Evolutionary conservation across 768 basidiomycete species (phyloP), one percentile per base, ranked within the genome.

Genomic region (Tylopilus vinaceipallidus): DNA sequence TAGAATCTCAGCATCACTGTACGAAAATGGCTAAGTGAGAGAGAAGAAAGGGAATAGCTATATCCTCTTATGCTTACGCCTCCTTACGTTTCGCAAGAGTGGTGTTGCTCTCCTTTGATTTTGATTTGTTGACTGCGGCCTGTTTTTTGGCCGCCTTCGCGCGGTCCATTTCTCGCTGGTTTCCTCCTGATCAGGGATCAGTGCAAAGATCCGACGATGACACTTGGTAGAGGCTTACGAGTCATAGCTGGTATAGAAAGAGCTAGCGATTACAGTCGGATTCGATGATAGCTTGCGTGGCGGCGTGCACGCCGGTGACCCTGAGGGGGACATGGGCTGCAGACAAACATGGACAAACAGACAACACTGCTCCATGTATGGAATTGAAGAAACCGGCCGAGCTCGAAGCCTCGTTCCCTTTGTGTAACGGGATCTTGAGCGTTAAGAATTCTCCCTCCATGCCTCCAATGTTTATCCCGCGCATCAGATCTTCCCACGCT

Each of bases 141-240:
- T 72, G 68, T 70, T 88, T 90, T 74, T 91, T 91, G 72, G 82
- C 81, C 13, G 86, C 82, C 64, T 81, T 84, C 19, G 71, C 68
- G 56, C 89, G 86, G 67, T 86, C 89, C 67, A 71, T 75, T 7
- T 91, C 89, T 45, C 89, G 80, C 67, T 91, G 88, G 64, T 91
- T 89, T 58, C 89, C 89, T 61, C 89, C 89, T 91, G 59, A 55
- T 54, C 19, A 14, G 17, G 41, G n/a, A 64, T 66, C 52, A 59
- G 42, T 13, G 27, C 19, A 7, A 23, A 12, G 2, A 29, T 20
- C n/a, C 4, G 34, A 29, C n/a, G 27, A 45, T 1, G 11, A 6
- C 24, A 22, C 14, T 27, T 19, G 35, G 35, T 38, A 41, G 53
- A 32, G 8, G 76, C 80, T 68, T 69, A 81, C 82, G 75, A 57